Evolutionary conservation across 1,284 basidiomycete species (phyloP).

Genomic region (Spongispora temasekensis): DNA sequence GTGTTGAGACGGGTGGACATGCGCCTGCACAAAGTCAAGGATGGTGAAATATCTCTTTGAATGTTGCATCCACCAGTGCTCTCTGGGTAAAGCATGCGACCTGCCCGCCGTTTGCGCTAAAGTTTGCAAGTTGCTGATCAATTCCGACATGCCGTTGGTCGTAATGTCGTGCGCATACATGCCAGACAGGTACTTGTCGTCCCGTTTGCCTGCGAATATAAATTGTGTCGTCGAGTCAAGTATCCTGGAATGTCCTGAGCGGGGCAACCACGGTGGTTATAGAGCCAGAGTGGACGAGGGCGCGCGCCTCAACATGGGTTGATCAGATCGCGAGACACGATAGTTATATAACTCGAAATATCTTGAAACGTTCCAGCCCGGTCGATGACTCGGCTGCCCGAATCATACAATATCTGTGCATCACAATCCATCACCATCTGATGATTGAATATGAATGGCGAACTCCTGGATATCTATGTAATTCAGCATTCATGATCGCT

Average conservation of each 20-base stretch:
- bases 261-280: conserved; percentile 50
- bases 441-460: conserved; percentile 78
- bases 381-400: conserved; percentile 75
- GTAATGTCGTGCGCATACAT: conserved; percentile 72
- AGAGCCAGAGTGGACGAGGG: conserved; percentile 23
- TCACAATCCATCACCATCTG: conserved; percentile 79
- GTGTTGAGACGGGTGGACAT: no score
- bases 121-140: conserved; percentile 66
- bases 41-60: conserved; percentile 73
- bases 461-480: conserved; percentile 61
- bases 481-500: not conserved
- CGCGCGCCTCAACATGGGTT: conserved; percentile 31
- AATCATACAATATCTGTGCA: conserved; percentile 73
- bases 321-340: conserved; percentile 45
- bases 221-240: conserved; percentile 60
- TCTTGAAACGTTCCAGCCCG: conserved; percentile 54
- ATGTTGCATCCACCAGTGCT: conserved; percentile 61
- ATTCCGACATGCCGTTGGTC: conserved; percentile 57
- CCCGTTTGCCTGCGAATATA: conserved; percentile 71
- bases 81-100: conserved; percentile 71
- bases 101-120: conserved; percentile 56
- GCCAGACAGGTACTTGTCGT: conserved; percentile 61
- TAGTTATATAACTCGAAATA: conserved; percentile 75
- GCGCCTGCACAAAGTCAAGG: conserved; percentile 74
- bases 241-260: conserved; percentile 79